Evolutionary conservation across 2,329 filamentous ascomycete species (phyloP), one percentile per base, ranked within the genome.

Genomic region (Ascocoryne sarcoides): DNA sequence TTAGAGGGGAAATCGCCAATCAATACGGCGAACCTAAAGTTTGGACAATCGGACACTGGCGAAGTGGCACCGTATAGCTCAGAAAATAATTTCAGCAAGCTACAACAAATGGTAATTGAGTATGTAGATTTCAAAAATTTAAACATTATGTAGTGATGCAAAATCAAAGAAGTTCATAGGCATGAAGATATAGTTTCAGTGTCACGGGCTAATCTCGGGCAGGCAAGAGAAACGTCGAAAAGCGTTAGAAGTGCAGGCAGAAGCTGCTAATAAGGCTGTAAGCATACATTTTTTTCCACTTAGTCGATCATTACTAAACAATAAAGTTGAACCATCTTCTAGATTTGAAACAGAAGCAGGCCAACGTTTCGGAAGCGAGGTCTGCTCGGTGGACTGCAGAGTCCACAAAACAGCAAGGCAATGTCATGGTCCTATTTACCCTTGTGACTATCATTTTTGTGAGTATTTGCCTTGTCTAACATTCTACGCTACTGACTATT

Each of bases 391-490:
- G 55, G 28, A 63, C 66, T 19, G 60, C 59, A 0, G 59, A 65
- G 28, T 36, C 36, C 19, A 46, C 40, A 9, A 32, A 43, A 21
- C 35, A 36, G 33, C 43, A 46, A 20, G 46, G 40, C 4, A 43
- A 46, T 0, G 62, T 64, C 1, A 64, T 70, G 37, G 64, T 70
- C 58, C 55, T 67, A 1, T 69, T 70, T 40, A 70, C 67, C 0
- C 48, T 69, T 2, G 62, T 69, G 1, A 70, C 67, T 0, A 67
- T 69, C 37, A 51, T 68, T 15, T 70, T 70, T 38, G 65, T 67
- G 46, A 51, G 64, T 26, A 7, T 26, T 12, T 26, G 7, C 23
- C 23, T 26, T 26, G 7, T 12, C 4, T 23, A 19, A n/a, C 30
- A 7, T 32, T 32, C 31, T n/a, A 4, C 18, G n/a, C 12, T 16